Evolutionary conservation across 306 rosid genomes (phyloP).

Genomic region (Arachis hypogaea): DNA sequence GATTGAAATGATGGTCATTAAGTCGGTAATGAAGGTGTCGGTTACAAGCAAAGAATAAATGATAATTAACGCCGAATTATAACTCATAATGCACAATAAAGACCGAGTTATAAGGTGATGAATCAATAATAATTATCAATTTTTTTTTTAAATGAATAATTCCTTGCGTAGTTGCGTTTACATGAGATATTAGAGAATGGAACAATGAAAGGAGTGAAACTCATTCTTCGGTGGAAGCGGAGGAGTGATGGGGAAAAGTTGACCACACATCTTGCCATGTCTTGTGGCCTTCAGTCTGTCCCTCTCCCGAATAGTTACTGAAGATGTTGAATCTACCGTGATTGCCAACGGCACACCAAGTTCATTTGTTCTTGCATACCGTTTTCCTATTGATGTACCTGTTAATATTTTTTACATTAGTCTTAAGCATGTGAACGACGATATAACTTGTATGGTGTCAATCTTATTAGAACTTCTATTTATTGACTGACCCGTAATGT

Average conservation of each 20-base stretch:
- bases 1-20: too few relatives aligned
- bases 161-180: too few relatives aligned
- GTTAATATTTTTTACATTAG: constrained; percentile 22
- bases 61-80: too few relatives aligned
- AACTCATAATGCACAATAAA: too few relatives aligned
- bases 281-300: constrained; percentile 75
- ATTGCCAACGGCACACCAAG: constrained; percentile 88
- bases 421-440: neutral
- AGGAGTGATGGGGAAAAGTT: constrained; percentile 73
- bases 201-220: neutral
- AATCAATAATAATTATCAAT: too few relatives aligned
- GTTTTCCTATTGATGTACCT: constrained; percentile 89
- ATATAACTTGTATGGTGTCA: neutral
- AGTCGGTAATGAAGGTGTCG: too few relatives aligned
- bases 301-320: constrained; percentile 81
- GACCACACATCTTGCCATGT: constrained; percentile 84
- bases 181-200: too few relatives aligned
- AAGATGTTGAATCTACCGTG: constrained; percentile 68
- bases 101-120: too few relatives aligned
- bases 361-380: constrained; percentile 89
- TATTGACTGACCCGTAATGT: constrained; percentile 68
- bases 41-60: too few relatives aligned
- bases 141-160: too few relatives aligned
- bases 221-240: constrained; percentile 64
- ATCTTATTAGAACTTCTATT: neutral